A percentile compares a stretch with the other conserved stretches of the same genome.
phyloP scores from a whole-genome alignment of 768 basidiomycete genomes.

The Leccinum longicurvipes region DNA sequence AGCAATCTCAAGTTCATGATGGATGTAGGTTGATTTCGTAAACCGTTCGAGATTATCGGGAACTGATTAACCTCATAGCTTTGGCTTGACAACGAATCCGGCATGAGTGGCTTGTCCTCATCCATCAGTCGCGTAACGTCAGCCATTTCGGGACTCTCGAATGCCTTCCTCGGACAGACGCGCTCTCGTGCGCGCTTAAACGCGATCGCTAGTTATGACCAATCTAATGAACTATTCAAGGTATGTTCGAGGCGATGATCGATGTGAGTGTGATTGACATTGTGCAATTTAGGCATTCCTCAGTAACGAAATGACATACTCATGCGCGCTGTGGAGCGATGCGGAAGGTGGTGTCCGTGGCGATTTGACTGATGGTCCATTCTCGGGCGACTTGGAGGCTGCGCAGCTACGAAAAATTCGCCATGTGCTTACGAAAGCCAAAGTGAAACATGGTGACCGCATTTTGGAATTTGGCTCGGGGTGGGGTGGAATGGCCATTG shows the following conservation, averaged over 20 bases:
- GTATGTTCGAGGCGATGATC: constrained; percentile 1
- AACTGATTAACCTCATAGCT: constrained; percentile 35
- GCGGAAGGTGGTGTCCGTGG: background rate
- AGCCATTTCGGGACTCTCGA: constrained; percentile 30
- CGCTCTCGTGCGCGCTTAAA: constrained; percentile 70
- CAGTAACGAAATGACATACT: background rate
- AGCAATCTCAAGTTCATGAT: constrained; percentile 7
- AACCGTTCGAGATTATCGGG: background rate
- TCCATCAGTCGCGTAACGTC: constrained; percentile 32
- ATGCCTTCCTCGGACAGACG: constrained; percentile 72
- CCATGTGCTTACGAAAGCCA: background rate
- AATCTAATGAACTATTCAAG: constrained; percentile 80
- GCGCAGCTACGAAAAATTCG: background rate
- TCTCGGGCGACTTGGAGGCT: background rate
- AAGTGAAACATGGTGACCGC: background rate
- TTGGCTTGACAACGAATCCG: constrained; percentile 58
- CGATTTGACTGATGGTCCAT: background rate
- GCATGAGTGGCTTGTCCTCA: constrained; percentile 36
- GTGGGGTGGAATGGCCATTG: constrained; percentile 1
- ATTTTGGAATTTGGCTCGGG: background rate
- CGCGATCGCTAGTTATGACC: constrained; percentile 85
- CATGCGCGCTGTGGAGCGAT: background rate
- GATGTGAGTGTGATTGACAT: background rate
- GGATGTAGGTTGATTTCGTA: background rate
- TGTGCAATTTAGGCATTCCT: background rate